Base-by-base conservation (phyloP, 2,329 filamentous ascomycete species). In the Helotiales sp. region DNA sequence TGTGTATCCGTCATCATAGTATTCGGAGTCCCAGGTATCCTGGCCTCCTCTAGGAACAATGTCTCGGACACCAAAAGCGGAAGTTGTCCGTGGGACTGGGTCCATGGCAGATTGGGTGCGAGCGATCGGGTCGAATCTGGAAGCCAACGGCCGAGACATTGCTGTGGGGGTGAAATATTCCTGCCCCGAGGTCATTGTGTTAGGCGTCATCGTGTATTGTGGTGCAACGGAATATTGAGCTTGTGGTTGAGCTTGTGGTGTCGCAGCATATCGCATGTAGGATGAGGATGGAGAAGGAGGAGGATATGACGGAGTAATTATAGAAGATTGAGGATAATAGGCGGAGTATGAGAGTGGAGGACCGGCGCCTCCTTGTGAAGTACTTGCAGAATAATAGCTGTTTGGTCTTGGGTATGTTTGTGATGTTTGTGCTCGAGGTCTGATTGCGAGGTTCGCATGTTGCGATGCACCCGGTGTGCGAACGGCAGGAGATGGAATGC, bases 321-420 rank as follows among this genome's bases (percentile, higher is more conserved):
- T 17, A 27, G 53, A 29, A 15, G 49, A 46, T 34, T 47, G 61
- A 36, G 58, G 63, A 29, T 58, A 64, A 53, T 55, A 66, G 7
- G 66, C 66, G 5, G 66, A 69, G 13, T 22, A 51, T 15, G 68
- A 66, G 12, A 66, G 40, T 24, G 69, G 69, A 56, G 67, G 68
- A 10, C 62, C 58, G 54, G 52, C 24, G 48, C 52, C 44, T 5
- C 55, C 60, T 31, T 36, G 30, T 12, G 36, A 47, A 15, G 57
- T 49, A 49, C 63, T 52, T 22, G 58, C 31, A n/a, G 58, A 57
- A 55, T 67, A 62, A 40, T 58, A 66, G 31, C 64, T 68, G 6
- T 54, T 12, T 15, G 67, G 67, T 38, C 65, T 60, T 25, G 58
- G 64, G 44, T 60, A 63, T 56, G 66, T 61, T 25, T 65, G 61